Evolutionary conservation across 2,329 filamentous ascomycete species (phyloP), one percentile per base, ranked within the genome.

Genomic region (Eutypa lata): DNA sequence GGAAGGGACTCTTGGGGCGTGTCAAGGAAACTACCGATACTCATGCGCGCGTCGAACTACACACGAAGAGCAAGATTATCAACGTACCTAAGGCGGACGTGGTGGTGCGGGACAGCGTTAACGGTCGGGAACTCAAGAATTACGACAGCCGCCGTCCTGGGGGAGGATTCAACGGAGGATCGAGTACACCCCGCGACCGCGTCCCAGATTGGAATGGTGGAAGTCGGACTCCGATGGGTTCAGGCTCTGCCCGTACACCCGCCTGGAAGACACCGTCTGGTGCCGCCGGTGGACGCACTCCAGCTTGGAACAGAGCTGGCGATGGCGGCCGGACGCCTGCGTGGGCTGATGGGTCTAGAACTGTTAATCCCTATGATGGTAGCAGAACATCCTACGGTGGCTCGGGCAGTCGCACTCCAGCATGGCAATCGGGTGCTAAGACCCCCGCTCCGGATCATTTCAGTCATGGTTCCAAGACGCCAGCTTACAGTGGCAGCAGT

Each of bases 11-110:
- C 43, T 77, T 97, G 42, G 94, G 94, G 62, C 96, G 97, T 60
- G 92, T 99, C 62, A 97, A 96, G 68, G 93, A 97, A 67, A 89
- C 93, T 1, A 96, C 90, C 7, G 92, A 95, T 62, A 83, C 83
- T 3, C 84, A 89, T 64, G 93, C 91, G 28, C 88, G 92, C 57
- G 89, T 99, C 42, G 94, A 99, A 73, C 76, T 99, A 38, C 93
- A 97, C 68, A 92, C 92, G 6, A 96, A 96, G 76, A 90, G 87
- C 73, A 97, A 97, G 77, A 88, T 90, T 16, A 84, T 97, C 56
- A 91, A 88, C 7, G 84, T 97, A 35, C 82, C 86, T 19, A 95
- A 95, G 67, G 86, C 89, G 11, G 83, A 88, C 53, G 75, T 99
- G n/a, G 83, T 83, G 22, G 89, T 95, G 73, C 92, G 93, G 70